Conservation (phyloP, 768 basidiomycete species). For the Collybiopsis luxurians region DNA sequence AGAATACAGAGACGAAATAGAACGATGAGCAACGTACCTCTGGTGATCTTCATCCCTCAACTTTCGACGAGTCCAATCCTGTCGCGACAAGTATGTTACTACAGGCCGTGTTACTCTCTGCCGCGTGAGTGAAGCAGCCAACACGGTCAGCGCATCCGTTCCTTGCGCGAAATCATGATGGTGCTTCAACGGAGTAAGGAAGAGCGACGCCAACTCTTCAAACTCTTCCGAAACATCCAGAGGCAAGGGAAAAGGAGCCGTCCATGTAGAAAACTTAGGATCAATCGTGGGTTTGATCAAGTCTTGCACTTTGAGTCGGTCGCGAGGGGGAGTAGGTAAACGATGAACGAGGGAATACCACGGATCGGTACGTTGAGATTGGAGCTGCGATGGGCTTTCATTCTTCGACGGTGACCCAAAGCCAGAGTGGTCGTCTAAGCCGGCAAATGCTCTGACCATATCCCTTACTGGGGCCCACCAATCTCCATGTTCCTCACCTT, state of each 20-base stretch:
- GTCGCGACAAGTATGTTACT: slow-evolving; percentile 90
- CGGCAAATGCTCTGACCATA: slow-evolving; percentile 71
- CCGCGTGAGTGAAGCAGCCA: background rate
- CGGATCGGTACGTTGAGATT: background rate
- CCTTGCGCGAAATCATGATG: background rate
- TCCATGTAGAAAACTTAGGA: background rate
- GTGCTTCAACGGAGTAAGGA: background rate
- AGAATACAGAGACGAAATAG: background rate
- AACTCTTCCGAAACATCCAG: background rate
- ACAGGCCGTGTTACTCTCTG: slow-evolving; percentile 46
- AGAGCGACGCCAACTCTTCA: background rate
- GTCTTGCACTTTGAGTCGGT: slow-evolving; percentile 4
- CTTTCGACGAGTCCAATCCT: slow-evolving; percentile 87
- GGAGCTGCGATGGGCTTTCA: slow-evolving; percentile 28
- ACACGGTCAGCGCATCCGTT: background rate
- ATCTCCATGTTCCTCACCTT: slow-evolving; percentile 49
- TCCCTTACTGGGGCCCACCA: slow-evolving; percentile 86
- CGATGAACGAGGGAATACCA: background rate
- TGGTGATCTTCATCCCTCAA: slow-evolving; percentile 76
- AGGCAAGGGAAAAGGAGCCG: background rate
- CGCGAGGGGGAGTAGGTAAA: background rate
- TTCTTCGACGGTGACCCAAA: slow-evolving; percentile 24
- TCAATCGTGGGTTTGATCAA: slow-evolving; percentile 3
- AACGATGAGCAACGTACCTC: background rate
- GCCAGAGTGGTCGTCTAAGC: slow-evolving; percentile 37